Evolutionary conservation across 768 basidiomycete species (phyloP), one percentile per base, ranked within the genome.

Genomic region (Phlebiopsis gigantea): DNA sequence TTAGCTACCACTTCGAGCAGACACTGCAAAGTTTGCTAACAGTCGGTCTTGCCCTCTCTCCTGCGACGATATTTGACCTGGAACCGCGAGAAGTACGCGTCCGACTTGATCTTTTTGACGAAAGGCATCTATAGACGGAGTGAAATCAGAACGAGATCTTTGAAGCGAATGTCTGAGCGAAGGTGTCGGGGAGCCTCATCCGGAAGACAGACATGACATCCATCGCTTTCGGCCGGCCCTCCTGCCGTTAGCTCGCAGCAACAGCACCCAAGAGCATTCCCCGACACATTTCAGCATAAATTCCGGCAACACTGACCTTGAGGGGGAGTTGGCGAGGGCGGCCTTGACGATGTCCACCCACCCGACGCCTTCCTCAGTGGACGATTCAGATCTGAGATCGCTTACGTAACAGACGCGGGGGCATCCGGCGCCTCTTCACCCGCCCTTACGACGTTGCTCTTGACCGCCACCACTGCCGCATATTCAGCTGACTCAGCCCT

Each of bases 31-130:
- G 34, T 53, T n/a, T 4, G 58, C 69, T 42, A 58, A 92, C 91
- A 99, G 71, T 99, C 97, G 60, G 97, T 99, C 81, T 96, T 98
- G 59, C 97, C 97, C 78, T 99, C 97, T 72, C 94, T 86, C 64
- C 97, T 81, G 69, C 97, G 81, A 71, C 96, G 90, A 77, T 97
- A 97, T 80, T 98, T 98, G 68, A 98, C 95, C 79, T 97, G 93
- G 82, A 88, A 97, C 62, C 95, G 87, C 61, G 94, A 97, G 79
- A 93, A 97, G 87, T 98, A 98, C 68, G 96, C 92, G 72, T 85
- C 84, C 68, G 91, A 90, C 82, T 99, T 98, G 79, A 95, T 73
- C 65, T 88, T 87, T 79, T 98, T 98, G 80, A 97, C 89, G 83
- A 97, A 98, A 60, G 95, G 96, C 96, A 93, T 91, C 80, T 80